Conservation (phyloP, 2,329 filamentous ascomycete species). For the Botryotinia narcissicola region DNA sequence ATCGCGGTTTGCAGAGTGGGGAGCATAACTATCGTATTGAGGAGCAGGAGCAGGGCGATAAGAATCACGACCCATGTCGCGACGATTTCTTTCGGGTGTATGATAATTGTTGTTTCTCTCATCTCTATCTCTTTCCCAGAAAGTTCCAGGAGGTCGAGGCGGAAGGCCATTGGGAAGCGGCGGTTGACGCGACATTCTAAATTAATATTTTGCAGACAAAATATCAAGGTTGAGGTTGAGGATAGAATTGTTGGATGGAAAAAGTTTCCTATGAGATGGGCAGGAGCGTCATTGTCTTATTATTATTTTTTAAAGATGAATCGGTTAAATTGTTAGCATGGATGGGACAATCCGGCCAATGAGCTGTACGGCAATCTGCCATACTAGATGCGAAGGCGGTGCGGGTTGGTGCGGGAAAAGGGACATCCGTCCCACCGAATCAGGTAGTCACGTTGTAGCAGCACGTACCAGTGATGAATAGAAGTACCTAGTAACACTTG, state of each 20-base stretch:
- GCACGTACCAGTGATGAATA: no score
- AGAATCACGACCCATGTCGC: slow-evolving; percentile 25
- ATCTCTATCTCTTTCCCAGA: background rate
- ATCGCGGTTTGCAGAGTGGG: slow-evolving; percentile 19
- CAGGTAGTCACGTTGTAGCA: no score
- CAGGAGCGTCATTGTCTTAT: background rate
- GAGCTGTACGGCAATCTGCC: background rate
- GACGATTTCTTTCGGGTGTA: background rate
- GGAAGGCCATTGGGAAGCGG: slow-evolving; percentile 34
- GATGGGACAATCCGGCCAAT: background rate
- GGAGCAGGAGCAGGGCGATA: slow-evolving; percentile 24
- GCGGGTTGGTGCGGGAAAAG: background rate
- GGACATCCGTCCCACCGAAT: background rate
- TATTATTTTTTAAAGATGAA: background rate
- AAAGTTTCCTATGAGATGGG: background rate
- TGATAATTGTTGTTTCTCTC: slow-evolving; percentile 13
- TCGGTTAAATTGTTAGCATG: background rate
- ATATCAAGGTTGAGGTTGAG: background rate
- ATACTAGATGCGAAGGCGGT: background rate
- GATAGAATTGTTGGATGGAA: background rate
- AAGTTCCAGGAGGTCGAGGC: slow-evolving; percentile 22
- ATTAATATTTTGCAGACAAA: background rate
- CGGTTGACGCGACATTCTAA: slow-evolving; percentile 34
- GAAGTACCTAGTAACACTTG: no score
- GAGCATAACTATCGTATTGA: slow-evolving; percentile 17